Evolutionary conservation across 202 grass and related monocot genomes (phyloP), one percentile per base, ranked within the genome.

Genomic region (Carex arenaria): DNA sequence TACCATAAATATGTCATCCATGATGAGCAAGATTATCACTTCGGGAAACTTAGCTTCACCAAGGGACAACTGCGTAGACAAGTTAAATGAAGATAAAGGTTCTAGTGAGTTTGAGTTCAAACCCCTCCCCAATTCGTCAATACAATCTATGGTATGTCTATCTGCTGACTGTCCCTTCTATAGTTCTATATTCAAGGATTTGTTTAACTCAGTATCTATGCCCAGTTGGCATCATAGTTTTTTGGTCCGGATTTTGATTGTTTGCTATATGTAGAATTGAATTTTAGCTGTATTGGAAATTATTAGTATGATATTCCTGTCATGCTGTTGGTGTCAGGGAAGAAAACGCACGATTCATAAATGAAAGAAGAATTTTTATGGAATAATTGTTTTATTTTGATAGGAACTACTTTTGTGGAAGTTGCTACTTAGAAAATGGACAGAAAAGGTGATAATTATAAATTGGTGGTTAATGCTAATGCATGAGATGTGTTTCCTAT

Each of bases 21-120:
- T 94, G 23, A 89, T 89, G 75, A 80, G 86, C 78, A 96, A 92
- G 91, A 90, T 82, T 4, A 79, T 88, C 70, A 70, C 79, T 72
- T 52, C 34, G 5, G 88, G 87, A 32, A 84, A 86, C 62, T 75
- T 88, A 61, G 66, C 91, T 89, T 98, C 89, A 0, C 87, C 89
- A 80, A 89, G 88, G 72, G 89, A 95, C 81, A 89, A 82, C 61
- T 82, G 84, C 38, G 34, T 7, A 57, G 74, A 42, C 66, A 81
- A 47, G 63, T 38, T 82, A 64, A 69, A 83, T 82, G 82, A 87
- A 86, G 88, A 88, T 74, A 84, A 79, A 45, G 77, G 60, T 77
- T 86, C 90, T 88, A 79, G 23, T 74, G 92, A 92, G 62, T 94
- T 97, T 92, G 90, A 93, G 74, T 94, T 97, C 87, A 97, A 94